Evolutionary conservation across 495 filamentous ascomycete species (phyloP), one percentile per base, ranked within the genome.

Genomic region (Xylaria venustula): DNA sequence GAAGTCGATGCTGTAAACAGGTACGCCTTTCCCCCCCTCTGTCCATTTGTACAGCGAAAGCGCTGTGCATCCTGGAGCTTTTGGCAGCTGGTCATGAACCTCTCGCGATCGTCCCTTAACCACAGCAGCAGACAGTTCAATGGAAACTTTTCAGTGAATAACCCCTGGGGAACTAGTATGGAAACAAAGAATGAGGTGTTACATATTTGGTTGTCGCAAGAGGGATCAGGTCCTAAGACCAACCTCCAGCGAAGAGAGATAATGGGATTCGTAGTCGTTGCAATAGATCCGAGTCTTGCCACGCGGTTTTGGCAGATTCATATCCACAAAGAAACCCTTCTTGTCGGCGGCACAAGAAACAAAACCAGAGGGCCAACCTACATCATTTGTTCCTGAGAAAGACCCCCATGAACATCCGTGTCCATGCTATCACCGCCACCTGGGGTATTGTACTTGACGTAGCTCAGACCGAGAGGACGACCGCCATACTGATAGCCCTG

Each of bases 381-480:
- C 93, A 97, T 96, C 75, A 98, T 97, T 80, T 98, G 93, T 68
- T 97, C 94, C 73, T 98, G 94, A 2, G 92, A 96, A 66, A 97
- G 73, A 59, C 83, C 85, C 52, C 80, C 85, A 19, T 90, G 86
- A n/a, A 84, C 78, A 64, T 94, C 88, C 30, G 85, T 90, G 65
- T 97, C 92, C 90, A 94, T 96, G 63, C 79, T 82, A 66, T 93
- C 91, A 17, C 83, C 85, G 57, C 79, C 76, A 28, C 78, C 83
- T 0, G 82, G 80, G 64, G 85, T 91, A 68, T 87, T 75, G 75
- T 98, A 98, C 72, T 93, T 93, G 76, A 96, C 92, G 73, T 89
- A 98, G 66, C 85, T 90, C 59, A 98, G 83, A 28, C 92, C 91
- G 53, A 98, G 87, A 61, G 95, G 94, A 62, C 94, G 90, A 42